Conservation (phyloP, 768 basidiomycete species). For the Collybiopsis luxurians region DNA sequence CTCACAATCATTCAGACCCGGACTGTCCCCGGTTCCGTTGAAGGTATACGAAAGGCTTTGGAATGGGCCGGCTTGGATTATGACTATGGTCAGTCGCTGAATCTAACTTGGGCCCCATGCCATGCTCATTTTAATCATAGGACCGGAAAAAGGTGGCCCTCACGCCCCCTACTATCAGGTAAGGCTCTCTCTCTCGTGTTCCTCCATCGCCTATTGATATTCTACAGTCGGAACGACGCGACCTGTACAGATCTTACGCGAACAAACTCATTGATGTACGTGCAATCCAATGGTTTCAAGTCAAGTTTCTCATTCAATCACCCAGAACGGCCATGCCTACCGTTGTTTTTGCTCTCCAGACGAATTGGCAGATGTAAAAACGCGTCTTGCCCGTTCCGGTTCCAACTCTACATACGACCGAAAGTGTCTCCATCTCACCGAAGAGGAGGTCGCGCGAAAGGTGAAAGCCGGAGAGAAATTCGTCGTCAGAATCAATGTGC, state of each 20-base stretch:
- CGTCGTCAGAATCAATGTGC: conserved; percentile 85
- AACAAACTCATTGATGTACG: conserved; percentile 73
- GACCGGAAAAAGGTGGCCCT: conserved; percentile 73
- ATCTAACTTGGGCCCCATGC: neutral
- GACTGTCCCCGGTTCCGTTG: conserved; percentile 80
- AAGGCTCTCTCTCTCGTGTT: conserved; percentile 7
- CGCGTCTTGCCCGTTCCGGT: conserved; percentile 68
- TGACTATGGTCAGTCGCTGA: conserved; percentile 72
- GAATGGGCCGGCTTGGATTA: conserved; percentile 91
- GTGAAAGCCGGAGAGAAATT: conserved; percentile 74
- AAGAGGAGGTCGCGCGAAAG: conserved; percentile 79
- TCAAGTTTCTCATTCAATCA: neutral
- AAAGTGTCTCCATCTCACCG: conserved; percentile 78
- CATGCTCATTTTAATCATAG: conserved; percentile 32
- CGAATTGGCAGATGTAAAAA: conserved; percentile 63
- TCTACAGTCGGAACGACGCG: conserved; percentile 79
- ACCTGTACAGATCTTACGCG: conserved; percentile 77
- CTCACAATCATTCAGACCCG: conserved; percentile 53
- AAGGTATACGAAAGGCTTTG: conserved; percentile 71
- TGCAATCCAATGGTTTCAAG: conserved; percentile 5
- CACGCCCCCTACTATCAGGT: conserved; percentile 90
- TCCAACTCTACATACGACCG: conserved; percentile 85
- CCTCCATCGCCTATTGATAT: too few relatives aligned
- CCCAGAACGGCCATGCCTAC: conserved; percentile 84
- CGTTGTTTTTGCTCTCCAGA: conserved; percentile 90